Base-by-base conservation (phyloP, 345 rosid species). In the Melastoma malabathricum region DNA sequence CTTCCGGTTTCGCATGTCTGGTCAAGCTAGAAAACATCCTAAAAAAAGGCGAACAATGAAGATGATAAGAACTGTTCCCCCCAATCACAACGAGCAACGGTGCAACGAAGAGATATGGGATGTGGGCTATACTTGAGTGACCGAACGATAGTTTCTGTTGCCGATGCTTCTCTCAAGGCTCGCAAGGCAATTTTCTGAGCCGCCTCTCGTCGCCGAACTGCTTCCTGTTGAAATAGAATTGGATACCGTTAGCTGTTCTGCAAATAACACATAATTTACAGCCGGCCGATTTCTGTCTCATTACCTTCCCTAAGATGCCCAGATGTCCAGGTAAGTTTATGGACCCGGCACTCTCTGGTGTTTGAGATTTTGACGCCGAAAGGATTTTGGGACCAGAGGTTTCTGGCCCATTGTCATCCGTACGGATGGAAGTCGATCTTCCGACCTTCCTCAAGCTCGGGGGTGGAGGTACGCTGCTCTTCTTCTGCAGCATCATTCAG, bases 171-270 rank as follows among this genome's bases (percentile, higher is more conserved):
- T 73, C 88, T 71, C 20, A 87, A 70, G 5, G 97, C 96, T 67
- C 77, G 86, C 47, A 87, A 87, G 15, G 95, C 90, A 16, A 79
- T 63, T 63, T 74, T 92, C 72, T 87, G 93, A 64, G 97, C 84
- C 45, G 75, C 69, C 59, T 87, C 93, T 54, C 78, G 66, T 65
- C 76, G 95, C 64, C 74, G 85, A 60, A 68, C 72, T 27, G 89
- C 96, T 70, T 84, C 93, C 96, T 86, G 77, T 65, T 46, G 3
- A 44, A 53, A 52, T 31, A 31, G 38, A 31, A 31, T 31, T 9
- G 38, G 43, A 61, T 31, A 31, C 38, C 10, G 7, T 31, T 9
- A 9, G 38, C 38, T 31, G 10, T 31, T 31, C 38, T 31, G 10
- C 38, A 31, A 6, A 31, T 31, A 31, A 31, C 38, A 3, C 38